A percentile compares a stretch with the other conserved stretches of the same genome.
phyloP scores from a whole-genome alignment of 179 eudicot genomes.

The Patellifolia procumbens region DNA sequence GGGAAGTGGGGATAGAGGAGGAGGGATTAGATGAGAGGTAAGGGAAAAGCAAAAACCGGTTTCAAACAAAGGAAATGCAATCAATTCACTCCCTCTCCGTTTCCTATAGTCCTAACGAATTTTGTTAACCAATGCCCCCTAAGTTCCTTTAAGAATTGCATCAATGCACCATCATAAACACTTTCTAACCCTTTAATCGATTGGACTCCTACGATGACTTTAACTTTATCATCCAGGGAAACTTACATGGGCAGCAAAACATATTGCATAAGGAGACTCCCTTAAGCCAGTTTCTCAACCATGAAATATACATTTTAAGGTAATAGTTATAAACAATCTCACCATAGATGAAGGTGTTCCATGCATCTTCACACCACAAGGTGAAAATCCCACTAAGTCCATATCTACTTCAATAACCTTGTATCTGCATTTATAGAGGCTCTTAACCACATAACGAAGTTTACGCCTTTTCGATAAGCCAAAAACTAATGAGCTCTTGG shows the following conservation, averaged over 20 bases:
- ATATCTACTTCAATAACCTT: slow-evolving; percentile 1
- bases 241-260: background rate
- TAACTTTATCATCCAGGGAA: background rate
- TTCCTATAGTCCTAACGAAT: no score
- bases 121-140: no score
- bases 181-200: background rate
- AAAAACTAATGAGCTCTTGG: background rate
- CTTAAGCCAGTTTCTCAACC: background rate
- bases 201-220: background rate
- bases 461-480: background rate
- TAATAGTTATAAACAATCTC: background rate
- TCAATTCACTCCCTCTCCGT: no score
- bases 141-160: no score
- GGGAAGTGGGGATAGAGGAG: no score
- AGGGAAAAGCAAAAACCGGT: no score
- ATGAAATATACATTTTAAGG: background rate
- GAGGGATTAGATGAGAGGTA: no score
- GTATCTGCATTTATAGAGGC: no score
- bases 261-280: background rate
- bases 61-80: no score
- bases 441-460: background rate
- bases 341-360: background rate
- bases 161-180: background rate
- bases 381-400: slow-evolving; percentile 1
- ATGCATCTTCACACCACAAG: background rate